A percentile compares a stretch with the other conserved stretches of the same genome.
phyloP scores from a whole-genome alignment of 306 rosid species.

The Morella rubra region DNA sequence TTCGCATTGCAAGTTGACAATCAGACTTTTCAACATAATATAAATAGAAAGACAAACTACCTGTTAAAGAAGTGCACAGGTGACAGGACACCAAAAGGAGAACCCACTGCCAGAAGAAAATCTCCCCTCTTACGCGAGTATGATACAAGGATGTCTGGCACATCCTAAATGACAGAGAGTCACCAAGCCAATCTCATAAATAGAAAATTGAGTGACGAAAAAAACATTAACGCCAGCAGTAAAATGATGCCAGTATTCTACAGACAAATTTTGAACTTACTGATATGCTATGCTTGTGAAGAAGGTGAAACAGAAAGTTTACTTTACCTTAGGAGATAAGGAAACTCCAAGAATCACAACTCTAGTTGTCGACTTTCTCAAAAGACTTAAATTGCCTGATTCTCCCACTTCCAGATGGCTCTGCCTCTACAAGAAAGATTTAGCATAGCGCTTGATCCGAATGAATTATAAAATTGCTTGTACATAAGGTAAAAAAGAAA shows the following conservation, averaged over 20 bases:
- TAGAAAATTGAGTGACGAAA: slow-evolving; percentile 4
- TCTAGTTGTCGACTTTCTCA: slow-evolving; percentile 67
- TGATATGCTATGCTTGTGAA: slow-evolving; percentile 10
- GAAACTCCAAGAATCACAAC: slow-evolving; percentile 79
- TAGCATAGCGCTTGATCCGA: slow-evolving; percentile 33
- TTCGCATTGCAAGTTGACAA: background rate
- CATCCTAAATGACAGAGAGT: slow-evolving; percentile 44
- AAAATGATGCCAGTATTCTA: slow-evolving; percentile 21
- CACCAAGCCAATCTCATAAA: slow-evolving; percentile 28
- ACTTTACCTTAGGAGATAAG: slow-evolving; percentile 53
- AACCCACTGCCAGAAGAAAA: slow-evolving; percentile 83
- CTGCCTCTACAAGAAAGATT: slow-evolving; percentile 47
- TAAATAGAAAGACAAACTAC: slow-evolving; percentile 33
- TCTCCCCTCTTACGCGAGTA: slow-evolving; percentile 69
- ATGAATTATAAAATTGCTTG: slow-evolving; percentile 29
- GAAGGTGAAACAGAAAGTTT: slow-evolving; percentile 23
- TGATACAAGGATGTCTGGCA: slow-evolving; percentile 47
- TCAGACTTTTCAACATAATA: background rate
- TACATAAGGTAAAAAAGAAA: slow-evolving; percentile 11
- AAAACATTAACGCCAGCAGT: slow-evolving; percentile 24
- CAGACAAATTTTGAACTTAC: slow-evolving; percentile 8
- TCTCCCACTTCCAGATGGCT: slow-evolving; percentile 49
- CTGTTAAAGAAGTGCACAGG: slow-evolving; percentile 91
- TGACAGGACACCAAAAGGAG: slow-evolving; percentile 94
- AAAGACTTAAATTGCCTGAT: slow-evolving; percentile 33